Conservation (phyloP, 2,329 filamentous ascomycete species). For the Escovopsis sp. region DNA sequence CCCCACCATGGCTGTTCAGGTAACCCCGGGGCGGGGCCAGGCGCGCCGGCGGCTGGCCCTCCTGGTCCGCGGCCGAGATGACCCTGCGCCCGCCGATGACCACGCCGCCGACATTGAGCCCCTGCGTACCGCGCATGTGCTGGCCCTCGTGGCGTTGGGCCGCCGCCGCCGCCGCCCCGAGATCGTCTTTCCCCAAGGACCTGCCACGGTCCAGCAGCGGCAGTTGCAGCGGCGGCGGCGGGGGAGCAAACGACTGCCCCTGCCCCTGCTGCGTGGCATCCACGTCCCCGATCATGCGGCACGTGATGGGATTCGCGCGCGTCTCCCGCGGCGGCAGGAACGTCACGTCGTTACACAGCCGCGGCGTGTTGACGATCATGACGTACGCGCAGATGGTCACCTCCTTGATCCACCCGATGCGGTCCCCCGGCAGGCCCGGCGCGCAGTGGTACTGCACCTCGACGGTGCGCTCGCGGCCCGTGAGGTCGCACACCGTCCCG, state of each 20-base stretch:
- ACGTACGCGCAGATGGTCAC: constrained; percentile 81
- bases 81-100: constrained; percentile 35
- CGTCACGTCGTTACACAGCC: constrained; percentile 73
- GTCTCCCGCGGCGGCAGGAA: constrained; percentile 71
- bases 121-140: neutral
- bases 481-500: constrained; percentile 76
- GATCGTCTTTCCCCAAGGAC: constrained; percentile 10
- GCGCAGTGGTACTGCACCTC: constrained; percentile 74
- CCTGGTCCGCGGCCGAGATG: constrained; percentile 29
- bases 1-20: neutral
- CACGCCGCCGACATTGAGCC: constrained; percentile 34
- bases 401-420: constrained; percentile 88
- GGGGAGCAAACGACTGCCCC: no score
- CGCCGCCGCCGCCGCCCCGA: constrained; percentile 11
- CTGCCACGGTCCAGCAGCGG: constrained; percentile 18
- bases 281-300: constrained; percentile 52
- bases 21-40: constrained; percentile 29
- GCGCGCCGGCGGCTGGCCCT: constrained; percentile 29
- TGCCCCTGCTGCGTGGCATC: constrained; percentile 17
- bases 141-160: constrained; percentile 6
- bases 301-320: constrained; percentile 61
- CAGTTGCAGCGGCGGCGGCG: constrained; percentile 18
- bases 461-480: constrained; percentile 63
- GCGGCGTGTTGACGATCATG: constrained; percentile 83
- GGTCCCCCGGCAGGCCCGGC: constrained; percentile 54